phyloP scores from a whole-genome alignment of 306 rosid species.

The Alnus glutinosa region DNA sequence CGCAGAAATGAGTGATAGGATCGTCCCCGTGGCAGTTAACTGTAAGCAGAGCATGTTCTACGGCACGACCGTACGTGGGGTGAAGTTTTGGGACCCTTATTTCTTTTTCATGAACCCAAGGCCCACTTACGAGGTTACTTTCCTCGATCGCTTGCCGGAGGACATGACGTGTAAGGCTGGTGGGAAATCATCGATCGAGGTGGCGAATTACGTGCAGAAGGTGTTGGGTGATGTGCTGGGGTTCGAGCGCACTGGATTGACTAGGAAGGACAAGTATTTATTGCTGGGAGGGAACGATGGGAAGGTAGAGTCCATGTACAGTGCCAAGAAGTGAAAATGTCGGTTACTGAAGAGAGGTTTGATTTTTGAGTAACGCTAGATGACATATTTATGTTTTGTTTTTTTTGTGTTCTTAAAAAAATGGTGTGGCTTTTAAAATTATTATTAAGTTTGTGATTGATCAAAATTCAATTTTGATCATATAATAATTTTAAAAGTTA shows the following conservation, averaged over 20 bases:
- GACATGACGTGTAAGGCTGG: conserved; percentile 74
- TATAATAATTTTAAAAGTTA: too few relatives aligned
- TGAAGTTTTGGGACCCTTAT: conserved; percentile 93
- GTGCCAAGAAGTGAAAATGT: conserved; percentile 44
- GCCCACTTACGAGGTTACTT: conserved; percentile 69
- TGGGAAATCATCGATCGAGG: conserved; percentile 86
- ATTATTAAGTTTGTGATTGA: too few relatives aligned
- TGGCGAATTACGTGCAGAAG: conserved; percentile 94
- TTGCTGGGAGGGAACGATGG: conserved; percentile 79
- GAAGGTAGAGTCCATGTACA: conserved; percentile 81
- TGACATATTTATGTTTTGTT: too few relatives aligned
- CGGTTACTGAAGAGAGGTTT: not conserved
- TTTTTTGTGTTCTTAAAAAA: too few relatives aligned
- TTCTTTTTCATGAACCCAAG: conserved; percentile 98
- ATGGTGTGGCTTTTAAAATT: too few relatives aligned
- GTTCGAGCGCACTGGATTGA: conserved; percentile 53
- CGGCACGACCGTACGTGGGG: conserved; percentile 89
- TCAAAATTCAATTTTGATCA: too few relatives aligned
- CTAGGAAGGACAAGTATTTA: conserved; percentile 56
- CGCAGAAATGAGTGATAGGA: conserved; percentile 90
- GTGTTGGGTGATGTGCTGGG: conserved; percentile 57
- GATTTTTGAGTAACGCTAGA: too few relatives aligned
- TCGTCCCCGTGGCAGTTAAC: conserved; percentile 88
- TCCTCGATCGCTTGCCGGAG: conserved; percentile 72
- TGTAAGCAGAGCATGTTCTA: conserved; percentile 83